Evolutionary conservation across 352 stramenopile genomes (phyloP).

Genomic region (Globisporangium abappressorium): DNA sequence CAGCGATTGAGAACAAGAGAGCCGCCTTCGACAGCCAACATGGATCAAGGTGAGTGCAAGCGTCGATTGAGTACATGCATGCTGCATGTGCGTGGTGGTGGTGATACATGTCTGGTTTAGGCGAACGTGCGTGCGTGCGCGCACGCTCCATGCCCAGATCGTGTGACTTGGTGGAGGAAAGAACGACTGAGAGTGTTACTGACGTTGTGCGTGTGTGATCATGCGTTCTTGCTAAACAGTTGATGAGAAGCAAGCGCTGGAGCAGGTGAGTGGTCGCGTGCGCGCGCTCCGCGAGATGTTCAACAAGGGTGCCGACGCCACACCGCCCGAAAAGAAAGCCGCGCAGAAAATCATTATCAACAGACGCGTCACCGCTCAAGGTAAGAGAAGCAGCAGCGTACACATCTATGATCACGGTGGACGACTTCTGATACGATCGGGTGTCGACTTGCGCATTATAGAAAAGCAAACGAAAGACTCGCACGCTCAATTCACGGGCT

Average conservation of each 20-base stretch:
- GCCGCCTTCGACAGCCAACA: conserved; percentile 5
- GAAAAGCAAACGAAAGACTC: conserved; percentile 9
- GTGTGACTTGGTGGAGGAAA: neutral
- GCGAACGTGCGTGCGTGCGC: neutral
- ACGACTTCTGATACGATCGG: neutral
- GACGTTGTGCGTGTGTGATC: neutral
- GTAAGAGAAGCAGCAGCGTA: conserved; percentile 4
- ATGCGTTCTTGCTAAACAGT: neutral
- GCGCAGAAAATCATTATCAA: conserved; percentile 21
- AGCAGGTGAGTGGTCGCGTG: conserved; percentile 45
- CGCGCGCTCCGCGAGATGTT: conserved; percentile 68
- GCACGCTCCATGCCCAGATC: neutral
- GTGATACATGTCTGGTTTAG: neutral
- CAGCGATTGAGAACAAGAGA: neutral
- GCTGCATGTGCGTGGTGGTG: neutral
- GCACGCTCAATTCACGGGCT: conserved; percentile 6
- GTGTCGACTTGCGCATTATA: neutral
- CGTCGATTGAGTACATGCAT: too few species aligned
- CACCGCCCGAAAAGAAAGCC: conserved; percentile 10
- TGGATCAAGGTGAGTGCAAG: conserved; percentile 24
- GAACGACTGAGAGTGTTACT: neutral
- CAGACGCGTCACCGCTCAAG: conserved; percentile 19
- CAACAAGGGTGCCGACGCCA: conserved; percentile 39
- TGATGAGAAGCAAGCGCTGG: conserved; percentile 48
- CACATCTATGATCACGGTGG: neutral